These are phyloP conservation scores for Globisporangium cederbergense DNA, from an alignment of 352 stramenopile genomes.

Conservation along the genomic window DNA sequence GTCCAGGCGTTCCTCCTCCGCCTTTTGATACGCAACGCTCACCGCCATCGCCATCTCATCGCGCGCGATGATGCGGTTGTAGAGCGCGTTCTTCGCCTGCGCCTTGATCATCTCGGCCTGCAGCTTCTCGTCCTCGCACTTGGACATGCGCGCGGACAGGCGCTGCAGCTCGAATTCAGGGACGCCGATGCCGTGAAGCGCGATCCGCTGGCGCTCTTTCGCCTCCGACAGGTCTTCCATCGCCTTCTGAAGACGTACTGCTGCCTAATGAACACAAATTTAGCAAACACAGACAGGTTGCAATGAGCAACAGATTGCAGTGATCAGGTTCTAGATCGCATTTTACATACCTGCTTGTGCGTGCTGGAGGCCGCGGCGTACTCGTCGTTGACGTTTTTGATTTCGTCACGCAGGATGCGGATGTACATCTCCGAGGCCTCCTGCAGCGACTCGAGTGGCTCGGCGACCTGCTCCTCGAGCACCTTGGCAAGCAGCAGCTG, in stretches of 20 bases:
- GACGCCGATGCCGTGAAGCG: constrained; percentile 77
- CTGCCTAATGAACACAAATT: constrained; percentile 20
- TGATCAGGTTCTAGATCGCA: neutral
- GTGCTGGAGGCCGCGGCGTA: constrained; percentile 41
- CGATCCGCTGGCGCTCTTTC: constrained; percentile 51
- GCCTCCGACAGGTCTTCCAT: constrained; percentile 51
- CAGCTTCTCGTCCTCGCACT: constrained; percentile 57
- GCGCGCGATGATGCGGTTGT: constrained; percentile 76
- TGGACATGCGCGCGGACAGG: constrained; percentile 52
- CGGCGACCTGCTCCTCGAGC: constrained; percentile 79
- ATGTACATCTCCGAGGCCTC: constrained; percentile 76
- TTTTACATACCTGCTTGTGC: constrained; percentile 30
- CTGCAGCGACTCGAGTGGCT: constrained; percentile 74
- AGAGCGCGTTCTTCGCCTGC: constrained; percentile 71
- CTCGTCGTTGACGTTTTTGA: constrained; percentile 71
- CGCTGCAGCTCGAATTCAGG: constrained; percentile 81
- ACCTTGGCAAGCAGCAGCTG: constrained; percentile 72
- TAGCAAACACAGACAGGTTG: neutral
- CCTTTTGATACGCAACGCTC: constrained; percentile 82
- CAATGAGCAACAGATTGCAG: neutral
- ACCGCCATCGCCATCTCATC: constrained; percentile 90
- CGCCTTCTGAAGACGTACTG: constrained; percentile 29
- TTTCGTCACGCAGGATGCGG: constrained; percentile 71
- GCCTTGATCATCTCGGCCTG: constrained; percentile 54
- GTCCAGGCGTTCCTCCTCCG: constrained; percentile 78